phyloP scores from a whole-genome alignment of 768 basidiomycete genomes.

The Strobilomyces echinocephalus region DNA sequence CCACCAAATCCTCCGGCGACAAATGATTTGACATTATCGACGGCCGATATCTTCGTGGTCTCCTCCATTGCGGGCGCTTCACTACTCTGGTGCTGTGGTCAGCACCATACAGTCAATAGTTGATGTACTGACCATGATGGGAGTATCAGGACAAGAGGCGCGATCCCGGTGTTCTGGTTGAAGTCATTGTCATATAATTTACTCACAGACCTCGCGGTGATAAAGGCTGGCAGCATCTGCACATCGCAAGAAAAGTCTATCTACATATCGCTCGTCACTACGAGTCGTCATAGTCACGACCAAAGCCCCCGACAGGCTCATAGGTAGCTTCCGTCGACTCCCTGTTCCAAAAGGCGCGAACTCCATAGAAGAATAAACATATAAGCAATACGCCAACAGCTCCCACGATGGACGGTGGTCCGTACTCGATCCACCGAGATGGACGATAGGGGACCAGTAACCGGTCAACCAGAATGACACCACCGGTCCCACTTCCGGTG shows the following conservation, averaged over 20 bases:
- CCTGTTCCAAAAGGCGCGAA: constrained; percentile 62
- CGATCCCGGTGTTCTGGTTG: background rate
- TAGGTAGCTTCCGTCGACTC: constrained; percentile 84
- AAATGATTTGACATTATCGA: constrained; percentile 71
- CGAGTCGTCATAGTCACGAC: constrained; percentile 43
- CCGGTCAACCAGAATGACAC: constrained; percentile 83
- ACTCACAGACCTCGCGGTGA: background rate
- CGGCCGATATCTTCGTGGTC: constrained; percentile 24
- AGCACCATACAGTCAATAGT: background rate
- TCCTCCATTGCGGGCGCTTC: constrained; percentile 21
- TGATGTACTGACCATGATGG: constrained; percentile 25
- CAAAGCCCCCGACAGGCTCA: constrained; percentile 84
- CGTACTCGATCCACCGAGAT: constrained; percentile 77
- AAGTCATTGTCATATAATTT: constrained; percentile 28
- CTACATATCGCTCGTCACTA: constrained; percentile 17
- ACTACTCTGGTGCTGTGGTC: constrained; percentile 15
- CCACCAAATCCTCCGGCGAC: constrained; percentile 94
- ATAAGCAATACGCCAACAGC: constrained; percentile 57
- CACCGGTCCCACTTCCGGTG: constrained; percentile 68
- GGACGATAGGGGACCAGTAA: constrained; percentile 84
- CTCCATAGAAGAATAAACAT: constrained; percentile 67
- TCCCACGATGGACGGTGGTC: constrained; percentile 61
- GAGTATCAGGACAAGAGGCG: constrained; percentile 10
- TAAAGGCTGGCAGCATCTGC: background rate
- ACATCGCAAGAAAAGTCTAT: constrained; percentile 18